Evolutionary conservation across 192 early-diverging fungal species (phyloP).

Genomic region (Coemansia sp.): DNA sequence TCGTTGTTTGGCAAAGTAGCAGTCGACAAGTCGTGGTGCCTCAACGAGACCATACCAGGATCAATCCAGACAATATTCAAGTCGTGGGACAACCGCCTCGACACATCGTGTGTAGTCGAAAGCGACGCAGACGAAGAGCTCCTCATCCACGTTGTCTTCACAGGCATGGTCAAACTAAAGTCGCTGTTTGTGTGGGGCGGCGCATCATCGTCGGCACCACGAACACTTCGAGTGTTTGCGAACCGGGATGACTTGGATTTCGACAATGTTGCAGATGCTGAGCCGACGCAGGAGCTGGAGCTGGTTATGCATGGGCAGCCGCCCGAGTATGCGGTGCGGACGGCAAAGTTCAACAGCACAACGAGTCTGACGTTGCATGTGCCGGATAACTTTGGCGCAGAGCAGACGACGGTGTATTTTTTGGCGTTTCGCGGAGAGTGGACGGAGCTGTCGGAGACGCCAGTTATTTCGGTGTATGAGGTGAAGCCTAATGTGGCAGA

Average conservation of each 20-base stretch:
- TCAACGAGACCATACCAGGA: conserved; percentile 73
- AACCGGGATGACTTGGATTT: conserved; percentile 94
- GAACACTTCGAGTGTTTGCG: conserved; percentile 78
- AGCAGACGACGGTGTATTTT: conserved; percentile 71
- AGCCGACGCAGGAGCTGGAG: conserved; percentile 81
- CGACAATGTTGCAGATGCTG: conserved; percentile 67
- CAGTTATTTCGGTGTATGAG: conserved; percentile 74
- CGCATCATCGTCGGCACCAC: conserved; percentile 61
- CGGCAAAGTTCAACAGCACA: conserved; percentile 76
- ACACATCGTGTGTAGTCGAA: conserved; percentile 67
- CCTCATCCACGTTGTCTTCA: conserved; percentile 89
- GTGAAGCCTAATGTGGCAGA: conserved; percentile 70
- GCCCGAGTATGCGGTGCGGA: conserved; percentile 65
- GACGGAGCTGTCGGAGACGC: conserved; percentile 68
- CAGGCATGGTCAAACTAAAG: conserved; percentile 85
- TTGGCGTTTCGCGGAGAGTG: conserved; percentile 93
- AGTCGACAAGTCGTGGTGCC: conserved; percentile 70
- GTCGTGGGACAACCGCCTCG: conserved; percentile 77
- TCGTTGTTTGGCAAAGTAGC: conserved; percentile 79
- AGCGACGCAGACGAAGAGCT: conserved; percentile 91
- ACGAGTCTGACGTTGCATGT: conserved; percentile 81
- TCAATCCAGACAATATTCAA: conserved; percentile 78
- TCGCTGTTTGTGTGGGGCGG: conserved; percentile 79
- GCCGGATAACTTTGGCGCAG: conserved; percentile 74
- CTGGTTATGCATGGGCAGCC: conserved; percentile 62